Evolutionary conservation across 163 green algal genomes (phyloP).

Genomic region (Chloroidium sp.): DNA sequence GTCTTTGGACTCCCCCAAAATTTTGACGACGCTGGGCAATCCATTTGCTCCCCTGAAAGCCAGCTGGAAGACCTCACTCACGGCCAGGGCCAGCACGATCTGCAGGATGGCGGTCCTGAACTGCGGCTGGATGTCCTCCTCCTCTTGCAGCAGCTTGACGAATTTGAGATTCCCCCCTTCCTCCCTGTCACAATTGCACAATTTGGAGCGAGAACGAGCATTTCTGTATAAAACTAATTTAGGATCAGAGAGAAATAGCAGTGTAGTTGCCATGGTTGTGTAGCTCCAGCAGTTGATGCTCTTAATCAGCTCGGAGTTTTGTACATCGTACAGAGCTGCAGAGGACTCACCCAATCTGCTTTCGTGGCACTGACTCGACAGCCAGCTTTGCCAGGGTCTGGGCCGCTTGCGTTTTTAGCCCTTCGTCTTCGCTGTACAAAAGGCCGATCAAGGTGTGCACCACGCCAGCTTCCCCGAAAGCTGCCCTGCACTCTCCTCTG

Average conservation of each 20-base stretch:
- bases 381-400: neutral
- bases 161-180: constrained; percentile 2
- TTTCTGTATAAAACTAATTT: neutral
- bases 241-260: neutral
- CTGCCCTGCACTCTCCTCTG: neutral
- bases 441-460: neutral
- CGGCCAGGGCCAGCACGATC: constrained; percentile 1
- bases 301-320: too few relatives aligned
- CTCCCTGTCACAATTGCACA: constrained; percentile 1
- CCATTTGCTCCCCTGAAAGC: neutral
- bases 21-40: neutral
- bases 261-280: neutral
- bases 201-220: neutral
- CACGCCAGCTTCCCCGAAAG: neutral
- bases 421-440: neutral
- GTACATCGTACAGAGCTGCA: too few relatives aligned
- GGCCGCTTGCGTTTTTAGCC: neutral
- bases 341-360: too few relatives aligned
- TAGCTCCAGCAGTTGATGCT: too few relatives aligned
- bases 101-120: neutral
- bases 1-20: neutral
- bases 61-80: neutral
- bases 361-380: neutral
- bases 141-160: neutral
- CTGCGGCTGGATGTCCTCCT: neutral